A percentile compares a stretch with the other conserved stretches of the same genome.
Evolutionary conservation across 140 eudicot species (phyloP).

Genomic region (Bidens hawaiensis): DNA sequence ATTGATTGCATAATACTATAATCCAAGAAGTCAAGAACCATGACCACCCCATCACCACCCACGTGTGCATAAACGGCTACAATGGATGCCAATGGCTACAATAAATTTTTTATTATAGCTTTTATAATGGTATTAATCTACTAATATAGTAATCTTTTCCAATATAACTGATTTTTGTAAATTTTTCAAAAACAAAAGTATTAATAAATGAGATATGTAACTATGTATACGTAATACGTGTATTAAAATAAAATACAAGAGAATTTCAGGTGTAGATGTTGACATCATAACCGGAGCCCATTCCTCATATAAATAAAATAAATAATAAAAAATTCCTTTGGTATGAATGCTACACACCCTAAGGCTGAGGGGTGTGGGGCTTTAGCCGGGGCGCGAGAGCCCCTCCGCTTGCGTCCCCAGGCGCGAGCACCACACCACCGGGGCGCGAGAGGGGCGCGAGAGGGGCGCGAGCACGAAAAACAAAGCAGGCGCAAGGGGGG

Average conservation of each 20-base stretch:
- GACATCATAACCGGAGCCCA: conserved; percentile 44
- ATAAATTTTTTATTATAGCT: too few species aligned
- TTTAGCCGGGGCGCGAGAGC: too few species aligned
- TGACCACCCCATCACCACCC: conserved; percentile 11
- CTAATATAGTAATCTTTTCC: too few species aligned
- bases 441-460: too few species aligned
- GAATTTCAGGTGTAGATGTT: conserved; percentile 37
- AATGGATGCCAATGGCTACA: too few species aligned
- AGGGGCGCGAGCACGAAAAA: too few species aligned
- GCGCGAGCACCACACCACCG: too few species aligned
- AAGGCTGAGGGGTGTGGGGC: too few species aligned
- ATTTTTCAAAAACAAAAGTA: background rate
- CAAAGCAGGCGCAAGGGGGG: too few species aligned
- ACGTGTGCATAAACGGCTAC: conserved; percentile 28
- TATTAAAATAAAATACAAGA: conserved; percentile 8
- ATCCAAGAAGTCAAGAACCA: too few species aligned
- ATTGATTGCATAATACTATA: background rate
- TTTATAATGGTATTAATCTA: background rate
- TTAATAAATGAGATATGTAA: background rate
- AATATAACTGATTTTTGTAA: background rate
- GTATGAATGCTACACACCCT: conserved; percentile 24
- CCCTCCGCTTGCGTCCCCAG: too few species aligned
- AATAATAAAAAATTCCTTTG: conserved; percentile 27
- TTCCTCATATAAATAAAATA: conserved; percentile 7
- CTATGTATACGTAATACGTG: background rate